Conservation (phyloP, 768 basidiomycete species). For the Lactarius psammicola region DNA sequence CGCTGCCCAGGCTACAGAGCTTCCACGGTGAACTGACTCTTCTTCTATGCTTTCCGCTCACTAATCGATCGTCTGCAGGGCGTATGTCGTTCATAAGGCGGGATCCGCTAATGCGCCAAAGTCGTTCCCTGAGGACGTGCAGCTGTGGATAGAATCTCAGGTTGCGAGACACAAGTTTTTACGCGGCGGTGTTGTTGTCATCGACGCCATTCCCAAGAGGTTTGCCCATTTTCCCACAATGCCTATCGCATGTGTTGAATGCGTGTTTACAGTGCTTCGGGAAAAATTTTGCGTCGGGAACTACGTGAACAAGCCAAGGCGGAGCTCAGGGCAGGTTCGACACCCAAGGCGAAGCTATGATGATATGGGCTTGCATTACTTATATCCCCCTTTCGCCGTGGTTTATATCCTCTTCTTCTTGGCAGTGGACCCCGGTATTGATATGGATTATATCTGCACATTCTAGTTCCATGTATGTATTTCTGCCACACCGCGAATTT, state of each 20-base stretch:
- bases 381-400: not conserved
- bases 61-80: constrained; percentile 39
- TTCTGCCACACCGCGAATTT: not conserved
- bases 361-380: not conserved
- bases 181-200: constrained; percentile 67
- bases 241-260: not conserved
- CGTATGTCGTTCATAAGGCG: constrained; percentile 57
- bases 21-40: constrained; percentile 55
- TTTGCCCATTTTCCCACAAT: constrained; percentile 32
- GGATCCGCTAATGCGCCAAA: constrained; percentile 39
- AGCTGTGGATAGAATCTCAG: constrained; percentile 62
- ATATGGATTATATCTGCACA: not conserved
- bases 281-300: constrained; percentile 83
- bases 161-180: constrained; percentile 76
- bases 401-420: not conserved
- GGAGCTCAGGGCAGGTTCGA: constrained; percentile 37
- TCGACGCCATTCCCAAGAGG: constrained; percentile 71
- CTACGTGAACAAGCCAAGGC: constrained; percentile 65
- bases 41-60: no score
- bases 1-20: constrained; percentile 70
- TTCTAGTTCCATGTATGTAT: not conserved
- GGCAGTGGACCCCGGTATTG: not conserved
- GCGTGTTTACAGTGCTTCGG: constrained; percentile 57
- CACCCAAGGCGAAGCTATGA: constrained; percentile 21
- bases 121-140: constrained; percentile 51